A percentile compares a stretch with the other conserved stretches of the same genome.
Conservation (phyloP, 257 asterid species). For the Lycium barbarum region DNA sequence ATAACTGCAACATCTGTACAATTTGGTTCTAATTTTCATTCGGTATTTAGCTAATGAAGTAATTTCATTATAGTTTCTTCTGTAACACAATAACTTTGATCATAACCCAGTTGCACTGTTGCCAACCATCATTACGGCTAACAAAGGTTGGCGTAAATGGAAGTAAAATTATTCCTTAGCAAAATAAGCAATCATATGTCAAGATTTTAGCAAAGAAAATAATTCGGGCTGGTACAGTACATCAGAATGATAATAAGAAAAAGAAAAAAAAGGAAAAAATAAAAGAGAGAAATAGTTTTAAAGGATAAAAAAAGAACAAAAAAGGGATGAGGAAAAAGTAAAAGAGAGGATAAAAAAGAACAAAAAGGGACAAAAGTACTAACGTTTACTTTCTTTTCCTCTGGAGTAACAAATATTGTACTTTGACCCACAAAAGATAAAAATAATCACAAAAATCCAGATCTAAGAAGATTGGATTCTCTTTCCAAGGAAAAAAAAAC, state of each 20-base stretch:
- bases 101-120: constrained; percentile 8
- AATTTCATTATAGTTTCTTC: not conserved
- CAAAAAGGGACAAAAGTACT: constrained; percentile 42
- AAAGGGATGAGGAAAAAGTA: not conserved
- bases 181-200: not conserved
- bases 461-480: constrained; percentile 55
- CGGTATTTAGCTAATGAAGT: not conserved
- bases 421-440: constrained; percentile 15
- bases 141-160: constrained; percentile 12
- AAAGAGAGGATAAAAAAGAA: constrained; percentile 11
- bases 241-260: not conserved
- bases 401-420: constrained; percentile 28
- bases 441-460: constrained; percentile 45
- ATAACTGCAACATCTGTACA: not conserved
- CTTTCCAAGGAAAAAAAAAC: constrained; percentile 32
- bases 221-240: not conserved
- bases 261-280: not conserved
- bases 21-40: not conserved
- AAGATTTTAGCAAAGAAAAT: not conserved
- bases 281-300: constrained; percentile 10
- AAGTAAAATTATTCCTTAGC: not conserved
- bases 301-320: constrained; percentile 36
- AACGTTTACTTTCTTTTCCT: constrained; percentile 42
- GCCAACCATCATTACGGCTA: not conserved
- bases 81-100: not conserved